Conservation (phyloP, 2,329 filamentous ascomycete species). For the Diaporthe aspalathi region DNA sequence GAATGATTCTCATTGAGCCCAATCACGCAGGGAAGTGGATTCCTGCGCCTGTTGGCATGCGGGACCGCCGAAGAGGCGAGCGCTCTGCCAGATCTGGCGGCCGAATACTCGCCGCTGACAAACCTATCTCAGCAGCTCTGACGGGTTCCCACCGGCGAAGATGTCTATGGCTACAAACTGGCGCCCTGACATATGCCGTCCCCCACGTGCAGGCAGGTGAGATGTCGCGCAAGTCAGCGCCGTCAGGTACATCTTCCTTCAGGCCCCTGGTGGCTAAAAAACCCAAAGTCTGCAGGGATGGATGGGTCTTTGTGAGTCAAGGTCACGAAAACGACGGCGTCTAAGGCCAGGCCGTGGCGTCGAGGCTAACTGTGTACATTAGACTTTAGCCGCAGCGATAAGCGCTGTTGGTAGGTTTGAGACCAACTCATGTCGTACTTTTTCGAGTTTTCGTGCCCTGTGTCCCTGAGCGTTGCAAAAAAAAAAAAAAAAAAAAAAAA, state of each 20-base stretch:
- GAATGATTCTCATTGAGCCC: too few relatives aligned
- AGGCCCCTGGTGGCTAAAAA: not conserved
- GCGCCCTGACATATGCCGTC: not conserved
- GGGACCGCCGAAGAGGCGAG: not conserved
- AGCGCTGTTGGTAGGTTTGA: not conserved
- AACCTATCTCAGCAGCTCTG: conserved; percentile 14
- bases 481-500: too few relatives aligned
- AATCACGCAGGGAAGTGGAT: conserved; percentile 2
- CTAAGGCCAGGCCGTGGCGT: not conserved
- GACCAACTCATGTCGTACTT: not conserved
- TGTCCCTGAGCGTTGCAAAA: not conserved
- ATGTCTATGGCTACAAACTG: not conserved
- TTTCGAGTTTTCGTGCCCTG: too few relatives aligned
- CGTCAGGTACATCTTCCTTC: too few relatives aligned
- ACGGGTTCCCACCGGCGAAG: not conserved
- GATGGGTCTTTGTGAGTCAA: conserved; percentile 5
- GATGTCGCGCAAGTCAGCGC: too few relatives aligned
- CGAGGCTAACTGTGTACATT: not conserved
- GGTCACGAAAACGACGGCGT: not conserved
- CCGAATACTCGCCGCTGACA: conserved; percentile 3
- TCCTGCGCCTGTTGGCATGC: not conserved
- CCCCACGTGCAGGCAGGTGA: too few relatives aligned
- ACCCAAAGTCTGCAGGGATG: not conserved
- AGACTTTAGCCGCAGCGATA: not conserved
- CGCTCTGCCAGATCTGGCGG: conserved; percentile 13